Base-by-base conservation (phyloP, 164 flowering plant species). In the Brasenia schreberi region DNA sequence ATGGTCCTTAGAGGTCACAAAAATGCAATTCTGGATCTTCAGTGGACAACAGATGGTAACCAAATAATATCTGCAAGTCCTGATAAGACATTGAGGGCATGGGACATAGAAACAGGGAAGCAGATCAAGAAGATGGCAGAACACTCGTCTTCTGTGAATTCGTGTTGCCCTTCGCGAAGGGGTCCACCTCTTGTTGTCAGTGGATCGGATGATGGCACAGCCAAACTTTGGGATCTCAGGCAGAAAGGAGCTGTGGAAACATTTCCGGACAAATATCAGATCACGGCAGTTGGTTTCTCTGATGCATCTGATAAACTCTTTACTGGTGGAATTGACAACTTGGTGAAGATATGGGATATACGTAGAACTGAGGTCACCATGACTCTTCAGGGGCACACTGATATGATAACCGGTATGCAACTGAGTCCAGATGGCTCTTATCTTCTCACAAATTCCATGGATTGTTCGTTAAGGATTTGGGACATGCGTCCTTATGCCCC, bases 401-500 rank as follows among this genome's bases (percentile, higher is more conserved):
- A 91, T 71, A 89, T 84, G 84, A 85, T 94, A 64, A 94, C 99
- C 0, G 87, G 89, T 39, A 89, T 94, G 99, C 87, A 85, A 71
- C 70, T 91, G 81, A 94, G 97, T 69, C 96, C 99, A 6, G 99
- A 94, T 82, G 99, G 99, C n/a, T 94, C 97, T 7, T 94, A 94
- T 71, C 96, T 94, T 65, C 82, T 94, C 11, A 89, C 99, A 0
- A 94, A 94, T 73, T 87, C 86, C 49, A 94, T 94, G 99, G 99
- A 94, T 70, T 83, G 92, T 77, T 82, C 87, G 70, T 93, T 94
- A 43, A 85, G 95, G 73, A 82, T 91, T 23, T 94, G 99, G 99
- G 99, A 94, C 72, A 85, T 94, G 93, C 89, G 99, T 10, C 99
- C 99, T 0, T 94, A 94, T 76, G 99, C 99, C 39, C 96, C 97